Conservation (phyloP, 2,329 filamentous ascomycete species). For the Cryphonectria radicalis region DNA sequence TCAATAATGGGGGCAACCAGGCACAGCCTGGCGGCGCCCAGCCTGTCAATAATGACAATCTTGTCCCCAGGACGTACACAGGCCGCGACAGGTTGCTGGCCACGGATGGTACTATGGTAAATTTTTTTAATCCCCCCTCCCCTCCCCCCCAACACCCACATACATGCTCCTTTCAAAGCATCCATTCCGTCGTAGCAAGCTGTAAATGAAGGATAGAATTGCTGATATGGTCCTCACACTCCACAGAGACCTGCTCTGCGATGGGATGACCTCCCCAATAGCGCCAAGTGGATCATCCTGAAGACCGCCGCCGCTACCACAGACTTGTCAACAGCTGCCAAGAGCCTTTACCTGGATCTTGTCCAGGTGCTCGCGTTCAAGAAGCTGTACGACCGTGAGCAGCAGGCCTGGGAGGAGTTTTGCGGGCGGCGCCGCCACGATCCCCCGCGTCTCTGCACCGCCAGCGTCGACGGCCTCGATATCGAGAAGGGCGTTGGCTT, state of each 20-base stretch:
- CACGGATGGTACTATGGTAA: not conserved
- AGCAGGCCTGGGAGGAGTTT: constrained; percentile 5
- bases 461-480: not conserved
- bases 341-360: constrained; percentile 24
- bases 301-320: constrained; percentile 27
- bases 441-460: not conserved
- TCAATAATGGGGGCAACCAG: not conserved
- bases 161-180: not conserved
- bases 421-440: not conserved
- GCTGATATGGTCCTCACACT: not conserved
- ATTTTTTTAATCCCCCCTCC: too few relatives aligned
- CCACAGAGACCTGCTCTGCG: constrained; percentile 1
- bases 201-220: not conserved
- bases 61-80: not conserved
- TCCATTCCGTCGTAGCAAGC: not conserved
- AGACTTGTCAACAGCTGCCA: constrained; percentile 26
- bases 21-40: not conserved
- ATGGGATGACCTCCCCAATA: constrained; percentile 32
- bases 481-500: not conserved
- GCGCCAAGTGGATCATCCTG: constrained; percentile 33
- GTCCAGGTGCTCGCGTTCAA: constrained; percentile 29
- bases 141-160: not conserved
- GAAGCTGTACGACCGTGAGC: constrained; percentile 29
- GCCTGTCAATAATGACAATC: not conserved
- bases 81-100: too few relatives aligned